These are phyloP conservation scores for Botrytis medusae DNA, from an alignment of 2,329 filamentous ascomycete species.

Conservation along the genomic window DNA sequence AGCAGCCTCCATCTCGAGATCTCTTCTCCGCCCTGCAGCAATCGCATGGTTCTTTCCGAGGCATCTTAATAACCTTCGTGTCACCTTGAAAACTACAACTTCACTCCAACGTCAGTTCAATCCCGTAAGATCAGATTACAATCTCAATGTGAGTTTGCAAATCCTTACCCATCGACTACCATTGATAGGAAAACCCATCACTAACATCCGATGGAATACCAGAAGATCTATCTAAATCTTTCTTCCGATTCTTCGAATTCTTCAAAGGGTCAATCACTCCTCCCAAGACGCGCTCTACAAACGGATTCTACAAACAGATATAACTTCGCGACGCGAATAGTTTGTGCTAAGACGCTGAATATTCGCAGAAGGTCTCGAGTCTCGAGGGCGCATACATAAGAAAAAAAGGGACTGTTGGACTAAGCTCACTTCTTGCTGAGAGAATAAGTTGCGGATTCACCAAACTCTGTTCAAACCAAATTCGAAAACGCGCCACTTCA, in stretches of 20 bases:
- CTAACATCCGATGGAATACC: background rate
- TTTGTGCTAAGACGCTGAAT: background rate
- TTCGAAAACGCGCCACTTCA: slow-evolving; percentile 14
- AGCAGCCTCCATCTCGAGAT: slow-evolving; percentile 22
- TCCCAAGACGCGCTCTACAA: background rate
- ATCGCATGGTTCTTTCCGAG: slow-evolving; percentile 28
- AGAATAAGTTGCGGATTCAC: background rate
- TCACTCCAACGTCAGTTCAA: slow-evolving; percentile 18
- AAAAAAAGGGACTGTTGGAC: background rate
- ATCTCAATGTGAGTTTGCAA: slow-evolving; percentile 16
- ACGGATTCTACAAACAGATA: background rate
- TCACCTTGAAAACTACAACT: slow-evolving; percentile 25
- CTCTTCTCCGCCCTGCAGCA: slow-evolving; percentile 20
- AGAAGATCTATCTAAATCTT: background rate
- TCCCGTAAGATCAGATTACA: slow-evolving; percentile 1
- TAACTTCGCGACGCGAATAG: background rate
- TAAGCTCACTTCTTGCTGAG: background rate
- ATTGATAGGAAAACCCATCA: background rate
- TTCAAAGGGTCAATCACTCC: background rate
- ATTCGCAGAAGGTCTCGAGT: background rate
- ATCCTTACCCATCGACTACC: background rate
- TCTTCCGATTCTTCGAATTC: background rate
- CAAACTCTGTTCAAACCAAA: background rate
- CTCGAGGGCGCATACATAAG: background rate
- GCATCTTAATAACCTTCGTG: slow-evolving; percentile 27